Evolutionary conservation across 257 asterid species (phyloP).

Genomic region (Salvia miltiorrhiza): DNA sequence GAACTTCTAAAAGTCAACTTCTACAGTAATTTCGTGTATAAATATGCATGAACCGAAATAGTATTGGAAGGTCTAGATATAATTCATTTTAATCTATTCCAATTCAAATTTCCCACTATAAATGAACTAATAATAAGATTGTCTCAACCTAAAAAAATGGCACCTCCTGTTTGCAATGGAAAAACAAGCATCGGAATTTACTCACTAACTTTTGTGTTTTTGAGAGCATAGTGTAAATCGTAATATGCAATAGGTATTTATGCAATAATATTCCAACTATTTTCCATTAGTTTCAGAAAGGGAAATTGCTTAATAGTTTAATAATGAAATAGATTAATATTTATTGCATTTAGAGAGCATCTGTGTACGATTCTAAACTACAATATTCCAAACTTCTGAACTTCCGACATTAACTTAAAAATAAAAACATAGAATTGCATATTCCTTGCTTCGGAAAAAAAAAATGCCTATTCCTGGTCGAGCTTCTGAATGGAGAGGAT

Average conservation of each 20-base stretch:
- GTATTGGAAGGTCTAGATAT: not conserved
- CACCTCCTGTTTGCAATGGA: not conserved
- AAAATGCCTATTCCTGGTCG: not conserved
- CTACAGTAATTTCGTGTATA: not conserved
- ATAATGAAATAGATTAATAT: not conserved
- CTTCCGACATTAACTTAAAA: not conserved
- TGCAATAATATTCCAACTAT: not conserved
- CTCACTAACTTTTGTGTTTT: not conserved
- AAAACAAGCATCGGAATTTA: not conserved
- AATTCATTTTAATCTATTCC: not conserved
- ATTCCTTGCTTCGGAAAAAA: too few species aligned
- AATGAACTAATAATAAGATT: not conserved
- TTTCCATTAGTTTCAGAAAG: not conserved
- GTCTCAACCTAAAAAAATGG: not conserved
- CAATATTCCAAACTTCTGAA: too few species aligned
- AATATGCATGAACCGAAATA: not conserved
- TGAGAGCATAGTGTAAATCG: not conserved
- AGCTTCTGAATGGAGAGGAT: not conserved
- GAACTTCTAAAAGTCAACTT: conserved; percentile 21
- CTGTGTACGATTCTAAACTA: not conserved
- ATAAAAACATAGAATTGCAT: not conserved
- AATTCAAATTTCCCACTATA: not conserved
- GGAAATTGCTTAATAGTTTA: not conserved
- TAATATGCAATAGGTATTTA: not conserved
- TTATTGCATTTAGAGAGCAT: not conserved